Percentiles rank a stretch among this genome's conserved stretches.
Conservation (phyloP, 2,329 filamentous ascomycete species). For the Stromatinia cepivora region DNA sequence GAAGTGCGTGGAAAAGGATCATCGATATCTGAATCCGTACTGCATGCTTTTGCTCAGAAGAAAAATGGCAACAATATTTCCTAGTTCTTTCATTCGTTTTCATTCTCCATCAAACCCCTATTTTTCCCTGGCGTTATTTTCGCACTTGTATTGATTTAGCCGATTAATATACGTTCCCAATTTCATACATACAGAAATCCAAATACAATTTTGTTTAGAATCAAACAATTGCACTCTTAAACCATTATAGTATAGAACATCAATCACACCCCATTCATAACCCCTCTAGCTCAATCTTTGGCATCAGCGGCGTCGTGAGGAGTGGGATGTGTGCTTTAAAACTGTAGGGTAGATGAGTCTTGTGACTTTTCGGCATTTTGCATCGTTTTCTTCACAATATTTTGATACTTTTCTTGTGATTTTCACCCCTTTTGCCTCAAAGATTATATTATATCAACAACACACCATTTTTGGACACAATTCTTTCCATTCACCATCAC, state of each 20-base stretch:
- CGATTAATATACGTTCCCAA: neutral
- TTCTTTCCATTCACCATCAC: neutral
- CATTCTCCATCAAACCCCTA: neutral
- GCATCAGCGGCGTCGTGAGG: neutral
- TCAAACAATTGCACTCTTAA: too few species aligned
- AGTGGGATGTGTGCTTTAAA: neutral
- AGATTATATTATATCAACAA: neutral
- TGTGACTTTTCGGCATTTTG: neutral
- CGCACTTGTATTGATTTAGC: neutral
- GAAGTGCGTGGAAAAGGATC: slow-evolving; percentile 23
- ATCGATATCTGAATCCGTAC: neutral
- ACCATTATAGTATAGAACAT: too few species aligned
- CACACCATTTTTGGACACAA: neutral
- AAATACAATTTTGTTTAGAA: too few species aligned
- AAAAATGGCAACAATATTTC: neutral
- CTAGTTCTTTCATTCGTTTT: neutral
- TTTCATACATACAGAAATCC: rapidly evolving
- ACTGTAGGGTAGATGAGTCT: too few species aligned
- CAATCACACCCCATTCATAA: too few species aligned
- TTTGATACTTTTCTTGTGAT: neutral
- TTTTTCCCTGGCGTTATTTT: neutral
- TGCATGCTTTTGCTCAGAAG: neutral
- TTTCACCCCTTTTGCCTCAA: neutral
- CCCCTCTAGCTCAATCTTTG: too few species aligned
- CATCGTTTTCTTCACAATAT: neutral